Conservation (phyloP, 352 stramenopile genomes). For the Phytophthora litchii region DNA sequence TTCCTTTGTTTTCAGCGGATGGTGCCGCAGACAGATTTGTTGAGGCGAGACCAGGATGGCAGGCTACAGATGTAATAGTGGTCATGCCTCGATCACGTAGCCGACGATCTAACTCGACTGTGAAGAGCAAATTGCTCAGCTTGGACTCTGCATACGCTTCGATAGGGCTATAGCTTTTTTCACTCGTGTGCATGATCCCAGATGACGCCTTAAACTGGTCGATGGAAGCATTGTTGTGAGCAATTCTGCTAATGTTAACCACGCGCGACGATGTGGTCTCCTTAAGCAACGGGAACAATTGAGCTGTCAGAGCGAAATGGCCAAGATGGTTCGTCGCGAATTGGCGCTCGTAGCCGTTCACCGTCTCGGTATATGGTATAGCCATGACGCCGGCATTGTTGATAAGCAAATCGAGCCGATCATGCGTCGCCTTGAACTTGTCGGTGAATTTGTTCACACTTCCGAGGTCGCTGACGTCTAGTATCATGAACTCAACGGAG, state of each 20-base stretch:
- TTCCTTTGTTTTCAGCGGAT: conserved; percentile 15
- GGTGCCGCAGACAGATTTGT: conserved; percentile 21
- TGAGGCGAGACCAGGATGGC: conserved; percentile 45
- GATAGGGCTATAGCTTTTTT: conserved; percentile 24
- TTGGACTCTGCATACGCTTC: conserved; percentile 53
- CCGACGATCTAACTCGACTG: conserved; percentile 45
- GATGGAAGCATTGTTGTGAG: conserved; percentile 29
- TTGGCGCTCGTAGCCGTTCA: conserved; percentile 33
- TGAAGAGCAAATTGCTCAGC: conserved; percentile 64
- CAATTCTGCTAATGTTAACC: conserved; percentile 42
- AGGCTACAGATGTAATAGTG: conserved; percentile 31
- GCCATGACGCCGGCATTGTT: conserved; percentile 38
- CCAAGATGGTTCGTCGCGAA: conserved; percentile 39
- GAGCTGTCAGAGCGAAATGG: conserved; percentile 42
- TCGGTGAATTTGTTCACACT: conserved; percentile 52
- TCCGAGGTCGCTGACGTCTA: conserved; percentile 52
- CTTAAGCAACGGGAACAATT: conserved; percentile 52
- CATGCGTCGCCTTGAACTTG: conserved; percentile 35
- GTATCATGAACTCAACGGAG: conserved; percentile 52
- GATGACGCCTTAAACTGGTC: conserved; percentile 14
- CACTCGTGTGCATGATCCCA: conserved; percentile 15
- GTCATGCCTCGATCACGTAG: conserved; percentile 14
- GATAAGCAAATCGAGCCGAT: conserved; percentile 45
- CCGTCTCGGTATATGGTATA: conserved; percentile 13
- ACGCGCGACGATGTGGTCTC: conserved; percentile 23